Evolutionary conservation across 139 green algal genomes (phyloP).

Genomic region (Micromonas commoda): DNA sequence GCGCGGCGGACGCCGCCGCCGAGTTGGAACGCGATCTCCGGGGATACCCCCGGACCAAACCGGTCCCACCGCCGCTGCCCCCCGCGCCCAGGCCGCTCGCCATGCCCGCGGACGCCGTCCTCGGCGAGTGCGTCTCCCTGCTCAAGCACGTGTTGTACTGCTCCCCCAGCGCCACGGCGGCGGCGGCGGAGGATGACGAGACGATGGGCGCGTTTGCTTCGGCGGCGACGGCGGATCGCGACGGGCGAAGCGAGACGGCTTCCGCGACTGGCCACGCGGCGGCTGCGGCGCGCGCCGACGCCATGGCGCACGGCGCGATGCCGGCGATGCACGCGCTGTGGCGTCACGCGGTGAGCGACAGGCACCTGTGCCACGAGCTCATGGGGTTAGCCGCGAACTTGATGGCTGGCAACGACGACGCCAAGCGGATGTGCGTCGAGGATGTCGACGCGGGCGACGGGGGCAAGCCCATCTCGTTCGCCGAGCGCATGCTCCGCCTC

Average conservation of each 20-base stretch:
- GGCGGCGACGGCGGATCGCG: neutral
- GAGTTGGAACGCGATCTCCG: neutral
- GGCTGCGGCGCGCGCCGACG: neutral
- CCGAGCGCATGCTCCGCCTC: neutral
- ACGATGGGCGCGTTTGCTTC: no score
- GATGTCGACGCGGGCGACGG: neutral
- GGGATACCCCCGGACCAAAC: no score
- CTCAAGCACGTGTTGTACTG: neutral
- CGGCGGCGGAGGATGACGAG: neutral
- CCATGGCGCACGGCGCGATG: neutral
- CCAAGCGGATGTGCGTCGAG: neutral
- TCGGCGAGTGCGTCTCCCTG: neutral
- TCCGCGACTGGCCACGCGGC: no score
- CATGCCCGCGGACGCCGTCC: neutral
- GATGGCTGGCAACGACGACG: neutral
- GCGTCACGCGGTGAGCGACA: neutral
- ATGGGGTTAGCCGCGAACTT: neutral
- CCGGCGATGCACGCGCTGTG: neutral
- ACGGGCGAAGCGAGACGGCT: no score
- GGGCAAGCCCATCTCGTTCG: neutral
- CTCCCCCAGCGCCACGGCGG: neutral
- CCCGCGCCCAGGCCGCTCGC: neutral
- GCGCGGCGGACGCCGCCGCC: neutral
- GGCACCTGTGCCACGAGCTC: neutral
- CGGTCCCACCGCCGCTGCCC: neutral